Conservation (phyloP, 2,329 filamentous ascomycete species). For the Myotisia sp. region DNA sequence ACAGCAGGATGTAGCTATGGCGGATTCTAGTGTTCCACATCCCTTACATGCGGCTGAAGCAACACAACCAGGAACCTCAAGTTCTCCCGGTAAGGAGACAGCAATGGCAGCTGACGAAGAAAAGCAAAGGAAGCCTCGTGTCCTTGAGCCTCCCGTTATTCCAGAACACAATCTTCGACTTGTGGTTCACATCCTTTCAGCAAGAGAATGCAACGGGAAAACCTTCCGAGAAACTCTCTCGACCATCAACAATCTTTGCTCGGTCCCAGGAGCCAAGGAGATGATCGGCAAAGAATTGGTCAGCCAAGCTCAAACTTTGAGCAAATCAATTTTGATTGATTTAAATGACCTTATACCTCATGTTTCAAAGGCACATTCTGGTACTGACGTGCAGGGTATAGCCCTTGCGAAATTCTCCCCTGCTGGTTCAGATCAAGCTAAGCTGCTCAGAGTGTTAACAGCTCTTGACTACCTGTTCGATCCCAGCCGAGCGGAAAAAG, state of each 20-base stretch:
- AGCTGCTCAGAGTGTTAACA: conserved; percentile 78
- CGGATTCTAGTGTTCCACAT: conserved; percentile 21
- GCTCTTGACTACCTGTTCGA: conserved; percentile 94
- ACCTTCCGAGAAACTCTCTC: conserved; percentile 96
- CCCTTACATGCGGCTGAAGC: conserved; percentile 22
- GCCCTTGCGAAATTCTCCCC: conserved; percentile 92
- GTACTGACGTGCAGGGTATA: conserved; percentile 89
- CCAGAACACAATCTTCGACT: conserved; percentile 79
- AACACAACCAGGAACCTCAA: conserved; percentile 21
- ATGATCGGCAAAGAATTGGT: conserved; percentile 90
- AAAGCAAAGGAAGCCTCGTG: conserved; percentile 46
- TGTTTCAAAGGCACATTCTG: conserved; percentile 71
- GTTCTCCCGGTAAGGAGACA: conserved; percentile 31
- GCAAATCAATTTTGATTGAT: conserved; percentile 70
- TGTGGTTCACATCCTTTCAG: conserved; percentile 93
- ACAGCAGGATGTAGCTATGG: conserved; percentile 26
- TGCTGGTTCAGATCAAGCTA: conserved; percentile 89
- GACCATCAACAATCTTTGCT: conserved; percentile 95
- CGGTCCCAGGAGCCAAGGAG: conserved; percentile 77
- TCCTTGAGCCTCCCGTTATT: conserved; percentile 65
- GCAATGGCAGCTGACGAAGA: conserved; percentile 26
- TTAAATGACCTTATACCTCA: conserved; percentile 73
- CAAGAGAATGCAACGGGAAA: conserved; percentile 90
- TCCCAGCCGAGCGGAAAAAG: conserved; percentile 48
- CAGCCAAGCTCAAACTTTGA: conserved; percentile 68